Percentiles rank a stretch among this genome's conserved stretches.
phyloP scores from a whole-genome alignment of 2,329 filamentous ascomycete species.

The Diaporthe sp. region DNA sequence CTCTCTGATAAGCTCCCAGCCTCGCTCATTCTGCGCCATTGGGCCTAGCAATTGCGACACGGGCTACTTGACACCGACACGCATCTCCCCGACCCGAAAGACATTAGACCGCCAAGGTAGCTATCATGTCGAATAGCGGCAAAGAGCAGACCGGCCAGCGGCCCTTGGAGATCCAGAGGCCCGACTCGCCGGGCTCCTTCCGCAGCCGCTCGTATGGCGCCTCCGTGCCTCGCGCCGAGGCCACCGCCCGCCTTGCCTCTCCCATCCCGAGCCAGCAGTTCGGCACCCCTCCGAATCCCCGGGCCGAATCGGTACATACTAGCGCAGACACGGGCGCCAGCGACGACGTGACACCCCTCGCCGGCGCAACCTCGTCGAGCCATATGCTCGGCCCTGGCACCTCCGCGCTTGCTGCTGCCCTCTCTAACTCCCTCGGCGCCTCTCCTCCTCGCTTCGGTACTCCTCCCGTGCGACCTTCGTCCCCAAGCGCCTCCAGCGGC shows the following conservation, averaged over 20 bases:
- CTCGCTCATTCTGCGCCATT: slow-evolving; percentile 26
- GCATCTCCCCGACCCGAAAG: neutral
- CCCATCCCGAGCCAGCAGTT: slow-evolving; percentile 64
- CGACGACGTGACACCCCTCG: slow-evolving; percentile 72
- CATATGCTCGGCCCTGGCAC: slow-evolving; percentile 81
- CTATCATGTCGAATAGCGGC: slow-evolving; percentile 46
- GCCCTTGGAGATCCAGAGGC: slow-evolving; percentile 56
- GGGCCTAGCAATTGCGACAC: slow-evolving; percentile 20
- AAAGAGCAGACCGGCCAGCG: slow-evolving; percentile 47
- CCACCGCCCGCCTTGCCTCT: slow-evolving; percentile 72
- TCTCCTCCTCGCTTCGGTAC: slow-evolving; percentile 80
- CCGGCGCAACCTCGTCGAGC: slow-evolving; percentile 71
- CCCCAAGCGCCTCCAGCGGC: slow-evolving; percentile 66
- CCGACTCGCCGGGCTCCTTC: slow-evolving; percentile 62
- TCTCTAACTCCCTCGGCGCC: slow-evolving; percentile 80
- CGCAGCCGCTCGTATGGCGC: slow-evolving; percentile 62
- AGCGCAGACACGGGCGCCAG: slow-evolving; percentile 57
- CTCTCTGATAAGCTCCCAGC: slow-evolving; percentile 34
- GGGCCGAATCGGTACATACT: slow-evolving; percentile 33
- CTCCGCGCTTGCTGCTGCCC: slow-evolving; percentile 89
- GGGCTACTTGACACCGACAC: slow-evolving; percentile 13
- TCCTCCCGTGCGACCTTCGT: slow-evolving; percentile 70
- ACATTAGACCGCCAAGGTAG: slow-evolving; percentile 11
- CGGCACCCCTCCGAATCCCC: slow-evolving; percentile 47
- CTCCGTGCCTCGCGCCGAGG: slow-evolving; percentile 69